Evolutionary conservation across 768 basidiomycete genomes (phyloP), one percentile per base, ranked within the genome.

Genomic region (Tricholoma saponaceum): DNA sequence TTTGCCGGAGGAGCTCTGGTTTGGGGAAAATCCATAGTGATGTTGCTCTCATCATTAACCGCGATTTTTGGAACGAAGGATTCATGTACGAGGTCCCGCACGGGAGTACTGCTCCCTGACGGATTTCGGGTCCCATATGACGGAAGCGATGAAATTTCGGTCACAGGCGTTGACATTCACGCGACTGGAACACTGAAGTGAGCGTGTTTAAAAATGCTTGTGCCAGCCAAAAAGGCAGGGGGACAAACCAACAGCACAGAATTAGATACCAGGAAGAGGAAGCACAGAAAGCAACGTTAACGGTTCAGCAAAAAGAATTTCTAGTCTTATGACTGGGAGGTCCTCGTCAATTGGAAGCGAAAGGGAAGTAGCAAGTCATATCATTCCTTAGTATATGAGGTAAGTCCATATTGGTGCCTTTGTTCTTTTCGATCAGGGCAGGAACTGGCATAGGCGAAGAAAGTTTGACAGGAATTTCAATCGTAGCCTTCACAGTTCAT

Each of bases 1-100:
- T 49, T 60, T 44, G 58, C 55, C 30, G 46, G 60, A 49, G 52
- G 20, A 52, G 56, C 59, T 58, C 39, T 53, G 10, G 55, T 35
- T 10, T 44, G 32, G 4, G 47, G 28, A 9, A 8, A 18, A 4
- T 30, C 47, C 30, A 28, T 2, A 49, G 16, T 28, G 8, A 16
- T n/a, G 26, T 26, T 49, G 26, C 26, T n/a, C 26, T 16, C n/a
- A 28, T n/a, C 10, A 5, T 26, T 13, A 26, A 25, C 46, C 26
- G n/a, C 26, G 47, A n/a, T 28, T 50, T 18, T 16, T 30, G 28
- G 25, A 47, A 14, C 3, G 13, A 13, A 50, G 30, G 47, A 30
- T n/a, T 28, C 26, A 30, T 28, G 26, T 25, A 20, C 23, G 44
- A 25, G 44, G 23, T 25, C 23, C 26, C 30, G 47, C n/a, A 28